A percentile compares a stretch with the other conserved stretches of the same genome.
Conservation (phyloP, 73 alveolate species). For the Tetrahymena elliotti region DNA sequence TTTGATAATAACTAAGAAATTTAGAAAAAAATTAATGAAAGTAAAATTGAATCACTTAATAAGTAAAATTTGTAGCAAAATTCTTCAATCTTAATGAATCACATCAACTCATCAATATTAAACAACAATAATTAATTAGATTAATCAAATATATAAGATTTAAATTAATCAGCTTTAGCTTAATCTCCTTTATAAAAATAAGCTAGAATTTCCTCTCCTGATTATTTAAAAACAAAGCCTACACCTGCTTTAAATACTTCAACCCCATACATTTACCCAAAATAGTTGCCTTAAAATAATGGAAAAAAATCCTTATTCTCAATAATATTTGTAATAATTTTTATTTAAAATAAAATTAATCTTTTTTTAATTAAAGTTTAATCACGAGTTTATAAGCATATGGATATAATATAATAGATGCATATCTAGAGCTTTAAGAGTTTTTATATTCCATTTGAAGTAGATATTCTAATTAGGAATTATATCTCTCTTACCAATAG, state of each 20-base stretch:
- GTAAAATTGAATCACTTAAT: too few species aligned
- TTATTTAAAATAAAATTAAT: neutral
- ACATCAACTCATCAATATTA: neutral
- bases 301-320: neutral
- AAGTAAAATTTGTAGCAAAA: neutral
- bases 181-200: neutral
- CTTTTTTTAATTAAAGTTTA: neutral
- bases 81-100: neutral
- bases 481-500: neutral
- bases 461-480: neutral
- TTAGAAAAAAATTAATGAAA: neutral
- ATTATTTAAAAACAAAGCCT: neutral
- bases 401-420: neutral
- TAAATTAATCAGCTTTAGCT: neutral
- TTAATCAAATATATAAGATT: neutral
- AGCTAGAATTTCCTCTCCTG: neutral
- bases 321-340: neutral
- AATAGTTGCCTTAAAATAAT: neutral
- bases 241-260: neutral
- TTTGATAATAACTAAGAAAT: neutral
- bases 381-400: neutral
- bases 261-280: neutral
- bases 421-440: neutral
- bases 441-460: neutral
- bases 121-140: neutral